phyloP scores from a whole-genome alignment of 768 basidiomycete species.

The Tremella fuciformis region DNA sequence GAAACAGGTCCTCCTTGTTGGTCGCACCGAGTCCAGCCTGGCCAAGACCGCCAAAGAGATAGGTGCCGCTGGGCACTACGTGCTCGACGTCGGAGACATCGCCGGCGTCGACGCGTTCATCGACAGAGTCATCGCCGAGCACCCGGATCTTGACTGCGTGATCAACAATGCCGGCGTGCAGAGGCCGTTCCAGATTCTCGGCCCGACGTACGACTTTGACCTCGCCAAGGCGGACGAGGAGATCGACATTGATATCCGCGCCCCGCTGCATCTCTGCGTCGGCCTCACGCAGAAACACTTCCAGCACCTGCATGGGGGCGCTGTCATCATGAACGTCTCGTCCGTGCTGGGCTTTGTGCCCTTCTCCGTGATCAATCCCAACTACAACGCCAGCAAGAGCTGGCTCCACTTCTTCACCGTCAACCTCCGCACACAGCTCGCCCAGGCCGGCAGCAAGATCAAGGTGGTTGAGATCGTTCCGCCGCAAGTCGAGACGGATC shows the following conservation, averaged over 20 bases:
- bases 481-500: conserved; percentile 31
- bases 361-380: conserved; percentile 32
- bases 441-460: conserved; percentile 18
- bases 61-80: conserved; percentile 32
- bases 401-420: conserved; percentile 27
- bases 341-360: conserved; percentile 34
- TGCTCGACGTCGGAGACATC: conserved; percentile 30
- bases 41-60: conserved; percentile 24
- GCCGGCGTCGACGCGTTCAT: conserved; percentile 18
- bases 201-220: conserved; percentile 28
- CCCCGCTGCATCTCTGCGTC: conserved; percentile 30
- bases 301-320: conserved; percentile 19
- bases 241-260: conserved; percentile 35
- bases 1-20: conserved; percentile 31
- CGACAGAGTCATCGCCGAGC: conserved; percentile 24
- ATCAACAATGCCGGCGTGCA: conserved; percentile 44
- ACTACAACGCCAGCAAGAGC: conserved; percentile 34
- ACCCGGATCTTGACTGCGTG: conserved; percentile 35
- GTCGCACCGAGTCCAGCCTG: conserved; percentile 27
- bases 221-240: conserved; percentile 31
- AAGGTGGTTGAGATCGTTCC: conserved; percentile 35
- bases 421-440: conserved; percentile 29
- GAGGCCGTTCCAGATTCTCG: conserved; percentile 24
- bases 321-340: conserved; percentile 37
- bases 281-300: conserved; percentile 25